Evolutionary conservation across 192 early-diverging fungal species (phyloP).

Genomic region (Coemansia asiatica): DNA sequence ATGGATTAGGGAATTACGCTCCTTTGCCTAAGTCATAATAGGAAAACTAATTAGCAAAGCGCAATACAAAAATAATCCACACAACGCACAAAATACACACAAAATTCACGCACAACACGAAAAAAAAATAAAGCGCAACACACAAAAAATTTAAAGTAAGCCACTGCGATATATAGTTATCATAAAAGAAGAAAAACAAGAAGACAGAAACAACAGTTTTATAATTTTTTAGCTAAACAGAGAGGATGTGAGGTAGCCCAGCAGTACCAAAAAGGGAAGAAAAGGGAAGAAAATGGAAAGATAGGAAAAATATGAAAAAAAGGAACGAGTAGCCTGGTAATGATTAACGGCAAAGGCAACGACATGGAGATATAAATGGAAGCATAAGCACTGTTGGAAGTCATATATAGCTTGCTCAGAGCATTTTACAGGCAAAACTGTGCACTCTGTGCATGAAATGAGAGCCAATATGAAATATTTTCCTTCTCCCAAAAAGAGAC

Average conservation of each 20-base stretch:
- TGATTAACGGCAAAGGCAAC: not conserved
- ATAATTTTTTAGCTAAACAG: not conserved
- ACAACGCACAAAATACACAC: no score
- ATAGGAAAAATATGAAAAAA: no score
- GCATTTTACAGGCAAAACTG: not conserved
- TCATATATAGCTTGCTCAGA: not conserved
- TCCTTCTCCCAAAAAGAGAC: not conserved
- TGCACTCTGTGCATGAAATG: not conserved
- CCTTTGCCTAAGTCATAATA: not conserved
- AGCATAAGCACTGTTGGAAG: not conserved
- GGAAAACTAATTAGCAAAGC: not conserved
- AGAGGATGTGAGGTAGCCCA: not conserved
- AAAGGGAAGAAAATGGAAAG: not conserved
- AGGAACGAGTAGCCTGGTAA: not conserved
- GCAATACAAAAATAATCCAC: not conserved
- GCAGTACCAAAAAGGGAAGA: not conserved
- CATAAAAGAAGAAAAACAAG: not conserved
- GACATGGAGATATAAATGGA: not conserved
- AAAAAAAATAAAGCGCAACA: not conserved
- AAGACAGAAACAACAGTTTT: not conserved
- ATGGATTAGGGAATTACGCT: not conserved
- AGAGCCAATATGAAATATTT: not conserved
- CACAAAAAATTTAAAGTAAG: not conserved
- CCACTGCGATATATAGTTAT: not conserved
- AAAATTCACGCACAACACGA: not conserved